These are phyloP conservation scores for Fraxinus anomala DNA, from an alignment of 257 asterid genomes.

Conservation along the genomic window DNA sequence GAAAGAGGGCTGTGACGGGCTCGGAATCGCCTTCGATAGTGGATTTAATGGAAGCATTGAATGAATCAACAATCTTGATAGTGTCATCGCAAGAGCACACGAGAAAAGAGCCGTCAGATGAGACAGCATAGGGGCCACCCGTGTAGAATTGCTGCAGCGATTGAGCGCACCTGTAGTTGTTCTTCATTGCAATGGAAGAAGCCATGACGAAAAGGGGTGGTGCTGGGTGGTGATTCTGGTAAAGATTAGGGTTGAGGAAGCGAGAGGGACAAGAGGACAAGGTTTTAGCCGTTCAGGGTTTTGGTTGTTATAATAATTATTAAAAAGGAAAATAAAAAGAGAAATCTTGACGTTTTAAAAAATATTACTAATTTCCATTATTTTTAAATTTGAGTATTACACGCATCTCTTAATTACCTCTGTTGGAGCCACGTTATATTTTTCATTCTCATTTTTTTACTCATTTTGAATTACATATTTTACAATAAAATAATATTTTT, in stretches of 20 bases:
- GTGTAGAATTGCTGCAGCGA: constrained; percentile 85
- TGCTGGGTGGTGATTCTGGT: not conserved
- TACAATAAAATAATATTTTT: too few relatives aligned
- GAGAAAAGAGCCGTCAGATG: constrained; percentile 81
- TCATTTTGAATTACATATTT: too few relatives aligned
- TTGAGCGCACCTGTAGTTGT: constrained; percentile 60
- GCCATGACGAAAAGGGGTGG: constrained; percentile 31
- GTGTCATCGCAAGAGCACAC: constrained; percentile 80
- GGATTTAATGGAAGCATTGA: constrained; percentile 73
- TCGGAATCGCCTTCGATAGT: constrained; percentile 89
- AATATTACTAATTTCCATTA: too few relatives aligned
- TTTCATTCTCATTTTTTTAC: too few relatives aligned
- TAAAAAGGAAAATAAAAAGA: too few relatives aligned
- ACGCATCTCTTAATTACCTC: too few relatives aligned
- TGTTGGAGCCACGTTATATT: too few relatives aligned
- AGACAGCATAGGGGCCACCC: constrained; percentile 82
- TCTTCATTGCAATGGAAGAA: constrained; percentile 57
- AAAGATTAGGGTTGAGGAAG: not conserved
- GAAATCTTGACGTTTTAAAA: too few relatives aligned
- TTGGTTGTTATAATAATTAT: not conserved
- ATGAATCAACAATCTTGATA: constrained; percentile 68
- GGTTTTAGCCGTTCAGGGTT: constrained; percentile 25
- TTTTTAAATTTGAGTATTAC: too few relatives aligned
- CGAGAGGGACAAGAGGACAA: too few relatives aligned
- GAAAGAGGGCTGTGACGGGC: constrained; percentile 71